Conservation (phyloP, 2,329 filamentous ascomycete species). For the Botryotinia calthae region DNA sequence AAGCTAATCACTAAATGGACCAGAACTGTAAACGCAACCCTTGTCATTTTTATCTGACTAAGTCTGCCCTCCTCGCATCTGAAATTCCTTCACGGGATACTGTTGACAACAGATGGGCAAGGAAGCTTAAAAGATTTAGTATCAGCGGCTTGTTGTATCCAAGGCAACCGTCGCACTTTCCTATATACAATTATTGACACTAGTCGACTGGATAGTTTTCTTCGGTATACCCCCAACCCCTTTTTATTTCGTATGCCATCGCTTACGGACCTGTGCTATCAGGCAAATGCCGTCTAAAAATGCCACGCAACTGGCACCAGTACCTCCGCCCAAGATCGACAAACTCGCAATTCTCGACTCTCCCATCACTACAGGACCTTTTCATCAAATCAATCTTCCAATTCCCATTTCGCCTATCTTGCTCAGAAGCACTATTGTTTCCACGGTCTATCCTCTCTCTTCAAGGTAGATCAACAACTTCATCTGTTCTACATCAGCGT, state of each 20-base stretch:
- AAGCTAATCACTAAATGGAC: neutral
- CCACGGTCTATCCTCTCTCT: neutral
- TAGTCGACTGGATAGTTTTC: neutral
- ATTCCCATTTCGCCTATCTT: no score
- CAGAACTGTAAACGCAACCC: neutral
- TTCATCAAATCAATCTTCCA: neutral
- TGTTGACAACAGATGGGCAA: neutral
- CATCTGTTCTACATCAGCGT: neutral
- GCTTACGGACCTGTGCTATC: neutral
- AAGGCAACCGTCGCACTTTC: neutral
- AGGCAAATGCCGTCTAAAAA: neutral
- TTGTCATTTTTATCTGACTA: conserved; percentile 5
- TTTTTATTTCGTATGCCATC: neutral
- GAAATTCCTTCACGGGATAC: neutral
- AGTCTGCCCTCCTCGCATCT: neutral
- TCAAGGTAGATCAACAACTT: neutral
- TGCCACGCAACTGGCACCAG: neutral
- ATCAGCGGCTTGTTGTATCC: neutral
- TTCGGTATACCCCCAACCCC: neutral
- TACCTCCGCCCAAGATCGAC: neutral
- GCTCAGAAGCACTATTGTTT: neutral
- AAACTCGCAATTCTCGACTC: neutral
- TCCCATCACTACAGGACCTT: neutral
- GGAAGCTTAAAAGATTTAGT: neutral
- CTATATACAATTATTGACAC: neutral